phyloP scores from a whole-genome alignment of 805 yeast species.

The Saturnispora sekii region DNA sequence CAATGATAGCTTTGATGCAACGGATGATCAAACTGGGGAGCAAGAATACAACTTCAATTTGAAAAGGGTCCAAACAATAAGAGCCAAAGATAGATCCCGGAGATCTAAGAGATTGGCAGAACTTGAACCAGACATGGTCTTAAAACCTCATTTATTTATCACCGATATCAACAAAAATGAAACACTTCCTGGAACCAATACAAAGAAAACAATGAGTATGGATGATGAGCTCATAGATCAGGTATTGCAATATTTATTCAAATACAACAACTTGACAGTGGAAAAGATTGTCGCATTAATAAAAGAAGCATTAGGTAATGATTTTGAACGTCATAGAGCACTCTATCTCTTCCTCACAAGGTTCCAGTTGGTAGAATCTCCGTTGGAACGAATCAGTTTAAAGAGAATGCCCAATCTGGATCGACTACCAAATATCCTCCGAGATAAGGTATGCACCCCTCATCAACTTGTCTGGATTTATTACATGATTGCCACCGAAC shows the following conservation, averaged over 20 bases:
- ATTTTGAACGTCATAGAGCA: conserved; percentile 56
- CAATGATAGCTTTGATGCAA: not conserved
- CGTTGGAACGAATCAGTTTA: conserved; percentile 26
- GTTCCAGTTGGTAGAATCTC: conserved; percentile 35
- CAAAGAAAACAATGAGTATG: conserved; percentile 18
- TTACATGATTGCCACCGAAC: conserved; percentile 56
- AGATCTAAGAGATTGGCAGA: conserved; percentile 58
- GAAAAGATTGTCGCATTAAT: conserved; percentile 35
- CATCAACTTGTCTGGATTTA: conserved; percentile 73
- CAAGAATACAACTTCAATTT: conserved; percentile 32
- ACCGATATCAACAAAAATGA: conserved; percentile 41
- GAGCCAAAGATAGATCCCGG: conserved; percentile 55
- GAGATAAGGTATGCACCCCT: conserved; percentile 21
- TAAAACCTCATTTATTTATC: conserved; percentile 49
- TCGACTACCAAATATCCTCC: conserved; percentile 22
- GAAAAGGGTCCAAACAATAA: conserved; percentile 62
- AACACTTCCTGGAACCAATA: conserved; percentile 13
- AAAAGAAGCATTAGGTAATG: conserved; percentile 42
- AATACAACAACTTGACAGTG: conserved; percentile 29
- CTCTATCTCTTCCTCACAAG: conserved; percentile 51
- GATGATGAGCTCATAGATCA: conserved; percentile 1
- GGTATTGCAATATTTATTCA: conserved; percentile 33
- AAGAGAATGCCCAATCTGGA: conserved; percentile 22
- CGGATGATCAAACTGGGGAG: not conserved
- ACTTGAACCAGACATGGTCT: conserved; percentile 49